Conservation (phyloP, 768 basidiomycete genomes). For the Aureoboletus auriporus region DNA sequence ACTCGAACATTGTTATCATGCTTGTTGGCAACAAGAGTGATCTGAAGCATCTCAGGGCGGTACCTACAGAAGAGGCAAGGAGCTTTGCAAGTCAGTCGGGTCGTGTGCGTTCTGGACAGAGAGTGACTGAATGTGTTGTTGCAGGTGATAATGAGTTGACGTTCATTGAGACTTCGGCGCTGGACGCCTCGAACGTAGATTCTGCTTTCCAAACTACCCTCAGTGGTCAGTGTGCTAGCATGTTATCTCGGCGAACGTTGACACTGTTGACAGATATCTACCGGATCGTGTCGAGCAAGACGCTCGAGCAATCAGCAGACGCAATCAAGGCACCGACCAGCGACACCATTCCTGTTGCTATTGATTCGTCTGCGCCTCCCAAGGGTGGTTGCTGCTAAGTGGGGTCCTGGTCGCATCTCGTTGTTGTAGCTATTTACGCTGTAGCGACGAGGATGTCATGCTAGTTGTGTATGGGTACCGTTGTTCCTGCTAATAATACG, state of each 20-base stretch:
- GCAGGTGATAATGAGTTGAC: conserved; percentile 86
- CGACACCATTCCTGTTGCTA: conserved; percentile 80
- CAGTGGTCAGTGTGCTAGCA: conserved; percentile 53
- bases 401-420: neutral
- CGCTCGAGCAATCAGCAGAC: conserved; percentile 80
- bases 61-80: conserved; percentile 97
- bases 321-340: conserved; percentile 76
- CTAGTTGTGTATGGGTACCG: conserved; percentile 24
- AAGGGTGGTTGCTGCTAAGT: conserved; percentile 61
- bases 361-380: conserved; percentile 52
- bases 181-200: conserved; percentile 99
- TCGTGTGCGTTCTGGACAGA: too few species aligned
- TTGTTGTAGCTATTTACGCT: conserved; percentile 5
- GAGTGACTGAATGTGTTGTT: neutral
- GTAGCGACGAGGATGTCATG: conserved; percentile 9
- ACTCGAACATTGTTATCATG: conserved; percentile 93
- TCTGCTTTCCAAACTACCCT: conserved; percentile 96
- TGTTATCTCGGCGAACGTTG: neutral
- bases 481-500: conserved; percentile 24
- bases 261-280: conserved; percentile 72
- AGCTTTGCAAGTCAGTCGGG: conserved; percentile 70
- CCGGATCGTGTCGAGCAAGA: conserved; percentile 94
- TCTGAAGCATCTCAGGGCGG: conserved; percentile 94
- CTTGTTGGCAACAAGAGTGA: conserved; percentile 98
- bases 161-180: conserved; percentile 98